Evolutionary conservation across 257 asterid genomes (phyloP), one percentile per base, ranked within the genome.

Genomic region (Solanum chaucha): DNA sequence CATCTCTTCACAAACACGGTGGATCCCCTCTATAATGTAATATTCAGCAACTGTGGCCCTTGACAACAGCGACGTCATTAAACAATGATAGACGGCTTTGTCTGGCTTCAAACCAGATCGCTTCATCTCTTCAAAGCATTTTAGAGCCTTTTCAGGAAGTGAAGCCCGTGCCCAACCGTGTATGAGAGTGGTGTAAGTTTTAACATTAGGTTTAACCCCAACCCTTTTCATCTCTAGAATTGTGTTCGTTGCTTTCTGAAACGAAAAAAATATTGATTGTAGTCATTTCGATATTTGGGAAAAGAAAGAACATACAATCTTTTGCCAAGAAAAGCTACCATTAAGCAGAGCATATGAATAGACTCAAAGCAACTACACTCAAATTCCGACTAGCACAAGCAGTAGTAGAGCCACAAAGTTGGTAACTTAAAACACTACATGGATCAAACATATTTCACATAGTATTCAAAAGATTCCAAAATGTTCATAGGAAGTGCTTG

Each of bases 101-200:
- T 97, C 99, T 0, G 99, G 97, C 90, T 94, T 89, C 81, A 96
- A 58, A 10, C 96, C 96, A 2, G 92, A 92, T 82, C 58, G 82
- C 91, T 96, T 96, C 98, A 97, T 96, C 82, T 94, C 97, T 90
- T 97, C 97, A 20, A 95, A 97, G 92, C 98, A 97, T 90, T 92
- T 92, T 91, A 97, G 86, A 15, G 99, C 99, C 88, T 95, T 97
- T 89, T 97, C 99, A 0, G 99, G 99, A 35, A 95, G 97, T 51
- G 99, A 93, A 26, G 99, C 98, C 4, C 98, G 93, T 5, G 99
- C 94, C 99, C 99, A 97, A 14, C 99, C 99, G 14, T 95, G 93
- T 83, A 97, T 94, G n/a, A 97, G 95, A 1, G 99, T 93, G 26
- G 99, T 97, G 22, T 94, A 97, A 14, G 99, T 97, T 87, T 94